Evolutionary conservation across 192 early-diverging fungal genomes (phyloP).

Genomic region (Coemansia javaensis): DNA sequence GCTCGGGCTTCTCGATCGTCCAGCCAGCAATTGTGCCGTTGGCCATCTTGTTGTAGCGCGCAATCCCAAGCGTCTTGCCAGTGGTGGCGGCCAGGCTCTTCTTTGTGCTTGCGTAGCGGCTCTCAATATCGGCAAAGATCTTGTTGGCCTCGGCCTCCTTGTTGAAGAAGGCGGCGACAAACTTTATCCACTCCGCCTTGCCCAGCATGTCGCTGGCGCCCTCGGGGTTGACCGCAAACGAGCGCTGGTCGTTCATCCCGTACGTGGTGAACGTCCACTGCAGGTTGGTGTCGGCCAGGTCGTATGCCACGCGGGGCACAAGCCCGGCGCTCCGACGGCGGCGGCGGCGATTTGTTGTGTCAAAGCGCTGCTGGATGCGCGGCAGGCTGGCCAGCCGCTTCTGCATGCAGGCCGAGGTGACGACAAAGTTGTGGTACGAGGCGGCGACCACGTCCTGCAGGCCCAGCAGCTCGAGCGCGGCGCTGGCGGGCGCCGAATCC

Average conservation of each 20-base stretch:
- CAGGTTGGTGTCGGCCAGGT: slow-evolving; percentile 46
- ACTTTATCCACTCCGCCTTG: slow-evolving; percentile 48
- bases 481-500: slow-evolving; percentile 40
- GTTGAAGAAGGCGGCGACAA: slow-evolving; percentile 34
- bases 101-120: slow-evolving; percentile 31
- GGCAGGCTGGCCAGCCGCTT: slow-evolving; percentile 46
- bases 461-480: slow-evolving; percentile 39
- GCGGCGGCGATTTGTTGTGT: slow-evolving; percentile 11
- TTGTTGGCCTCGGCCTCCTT: slow-evolving; percentile 37
- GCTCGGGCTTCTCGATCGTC: slow-evolving; percentile 37
- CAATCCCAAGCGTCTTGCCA: slow-evolving; percentile 24
- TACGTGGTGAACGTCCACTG: slow-evolving; percentile 52
- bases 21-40: slow-evolving; percentile 39
- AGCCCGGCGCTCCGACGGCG: slow-evolving; percentile 7
- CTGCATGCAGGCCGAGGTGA: slow-evolving; percentile 53
- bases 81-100: slow-evolving; percentile 1
- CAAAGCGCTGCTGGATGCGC: slow-evolving; percentile 31
- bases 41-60: slow-evolving; percentile 44
- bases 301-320: slow-evolving; percentile 41
- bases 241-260: slow-evolving; percentile 44
- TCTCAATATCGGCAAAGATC: slow-evolving; percentile 31
- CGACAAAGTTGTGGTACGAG: slow-evolving; percentile 29
- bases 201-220: slow-evolving; percentile 33
- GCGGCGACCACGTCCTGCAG: slow-evolving; percentile 28
- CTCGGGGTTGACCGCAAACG: slow-evolving; percentile 38